phyloP scores from a whole-genome alignment of 352 stramenopile species.

The Halophytophthora polymorphica region DNA sequence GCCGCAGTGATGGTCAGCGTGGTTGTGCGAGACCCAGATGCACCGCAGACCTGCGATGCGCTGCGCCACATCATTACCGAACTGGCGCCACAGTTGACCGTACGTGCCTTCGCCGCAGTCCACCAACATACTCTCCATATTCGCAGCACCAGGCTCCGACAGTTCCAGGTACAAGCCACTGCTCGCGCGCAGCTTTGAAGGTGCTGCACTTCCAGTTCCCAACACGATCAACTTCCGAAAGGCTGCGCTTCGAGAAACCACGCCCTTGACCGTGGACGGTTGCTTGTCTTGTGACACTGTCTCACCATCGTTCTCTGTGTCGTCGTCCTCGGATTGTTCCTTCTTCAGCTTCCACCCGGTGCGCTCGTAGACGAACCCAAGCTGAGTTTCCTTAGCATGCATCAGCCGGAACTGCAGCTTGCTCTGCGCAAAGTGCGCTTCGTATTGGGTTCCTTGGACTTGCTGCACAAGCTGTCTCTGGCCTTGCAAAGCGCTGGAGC shows the following conservation, averaged over 20 bases:
- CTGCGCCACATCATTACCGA: constrained; percentile 29
- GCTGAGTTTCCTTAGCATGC: constrained; percentile 4
- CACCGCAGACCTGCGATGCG: constrained; percentile 72
- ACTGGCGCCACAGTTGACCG: constrained; percentile 86
- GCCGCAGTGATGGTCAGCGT: constrained; percentile 96
- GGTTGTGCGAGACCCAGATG: constrained; percentile 96
- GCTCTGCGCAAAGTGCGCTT: constrained; percentile 49
- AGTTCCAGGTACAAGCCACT: constrained; percentile 91
- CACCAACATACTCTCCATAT: constrained; percentile 75
- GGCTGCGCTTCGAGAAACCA: neutral
- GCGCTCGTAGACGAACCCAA: constrained; percentile 32
- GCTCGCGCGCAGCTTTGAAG: constrained; percentile 96
- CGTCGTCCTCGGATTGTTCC: constrained; percentile 11
- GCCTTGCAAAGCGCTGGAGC: constrained; percentile 7
- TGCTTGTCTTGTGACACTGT: neutral
- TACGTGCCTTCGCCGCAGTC: constrained; percentile 95
- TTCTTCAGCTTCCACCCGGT: constrained; percentile 40
- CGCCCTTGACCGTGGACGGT: neutral
- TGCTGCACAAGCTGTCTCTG: constrained; percentile 35
- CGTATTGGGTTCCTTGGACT: neutral
- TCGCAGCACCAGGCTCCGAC: constrained; percentile 1
- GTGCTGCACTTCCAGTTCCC: constrained; percentile 94
- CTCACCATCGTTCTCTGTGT: constrained; percentile 6
- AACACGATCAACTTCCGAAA: constrained; percentile 84
- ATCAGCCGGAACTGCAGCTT: constrained; percentile 40